A percentile compares a stretch with the other conserved stretches of the same genome.
These are phyloP conservation scores for Sporodiniella umbellata DNA, from an alignment of 371 early-diverging fungal genomes.

Conservation along the genomic window DNA sequence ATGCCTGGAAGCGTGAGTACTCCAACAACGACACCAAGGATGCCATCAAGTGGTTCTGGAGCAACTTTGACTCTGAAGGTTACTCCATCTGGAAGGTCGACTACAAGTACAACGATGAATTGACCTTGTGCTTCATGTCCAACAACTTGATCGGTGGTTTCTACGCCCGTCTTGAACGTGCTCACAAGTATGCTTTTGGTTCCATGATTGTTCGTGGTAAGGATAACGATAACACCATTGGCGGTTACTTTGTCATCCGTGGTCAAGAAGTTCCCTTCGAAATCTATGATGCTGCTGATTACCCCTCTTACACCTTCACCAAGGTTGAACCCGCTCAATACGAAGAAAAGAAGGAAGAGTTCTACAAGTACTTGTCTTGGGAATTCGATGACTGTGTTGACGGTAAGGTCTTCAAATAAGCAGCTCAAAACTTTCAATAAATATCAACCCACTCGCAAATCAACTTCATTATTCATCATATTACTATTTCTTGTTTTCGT, in stretches of 20 bases:
- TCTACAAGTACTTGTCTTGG: slow-evolving; percentile 49
- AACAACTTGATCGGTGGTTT: slow-evolving; percentile 92
- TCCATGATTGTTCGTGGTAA: slow-evolving; percentile 82
- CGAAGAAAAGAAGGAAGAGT: slow-evolving; percentile 52
- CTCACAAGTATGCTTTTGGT: slow-evolving; percentile 95
- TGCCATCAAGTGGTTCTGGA: slow-evolving; percentile 93
- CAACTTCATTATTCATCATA: too few relatives aligned
- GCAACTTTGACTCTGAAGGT: slow-evolving; percentile 82
- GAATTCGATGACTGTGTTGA: slow-evolving; percentile 47
- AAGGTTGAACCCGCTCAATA: slow-evolving; percentile 72
- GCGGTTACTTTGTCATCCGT: slow-evolving; percentile 92
- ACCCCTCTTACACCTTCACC: slow-evolving; percentile 79
- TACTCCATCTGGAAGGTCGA: slow-evolving; percentile 87
- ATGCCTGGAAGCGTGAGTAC: slow-evolving; percentile 96
- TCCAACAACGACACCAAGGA: slow-evolving; percentile 92
- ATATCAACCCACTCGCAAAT: too few relatives aligned
- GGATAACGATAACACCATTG: slow-evolving; percentile 87
- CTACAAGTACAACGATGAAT: slow-evolving; percentile 93
- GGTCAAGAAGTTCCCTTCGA: slow-evolving; percentile 87
- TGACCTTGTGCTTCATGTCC: slow-evolving; percentile 85
- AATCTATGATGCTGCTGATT: slow-evolving; percentile 88
- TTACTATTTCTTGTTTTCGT: too few relatives aligned
- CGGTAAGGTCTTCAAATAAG: slow-evolving; percentile 74
- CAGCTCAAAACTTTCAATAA: too few relatives aligned
- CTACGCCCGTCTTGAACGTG: slow-evolving; percentile 90